phyloP scores from a whole-genome alignment of 1,284 basidiomycete genomes.

The Pholiota adiposa region DNA sequence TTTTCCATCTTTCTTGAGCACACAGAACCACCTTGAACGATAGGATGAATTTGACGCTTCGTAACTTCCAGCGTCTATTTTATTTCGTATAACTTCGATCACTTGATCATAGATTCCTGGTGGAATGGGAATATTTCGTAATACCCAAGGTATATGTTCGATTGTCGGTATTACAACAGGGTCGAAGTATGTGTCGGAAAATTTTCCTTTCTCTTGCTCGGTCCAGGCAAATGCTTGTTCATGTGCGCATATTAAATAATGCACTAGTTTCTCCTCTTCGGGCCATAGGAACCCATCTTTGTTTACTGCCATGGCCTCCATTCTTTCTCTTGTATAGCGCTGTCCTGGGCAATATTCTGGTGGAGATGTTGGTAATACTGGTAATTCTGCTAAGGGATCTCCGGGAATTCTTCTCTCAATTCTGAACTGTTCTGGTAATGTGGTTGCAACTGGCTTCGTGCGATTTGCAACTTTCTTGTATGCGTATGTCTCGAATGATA shows the following conservation, averaged over 20 bases:
- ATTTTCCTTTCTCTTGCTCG: conserved; percentile 9
- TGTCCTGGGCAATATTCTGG: conserved; percentile 16
- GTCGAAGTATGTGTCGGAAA: conserved; percentile 3
- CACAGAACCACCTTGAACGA: conserved; percentile 11
- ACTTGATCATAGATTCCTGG: conserved; percentile 8
- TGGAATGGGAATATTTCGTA: conserved; percentile 16
- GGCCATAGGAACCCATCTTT: not conserved
- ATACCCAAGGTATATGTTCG: conserved; percentile 16
- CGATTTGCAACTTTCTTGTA: conserved; percentile 7
- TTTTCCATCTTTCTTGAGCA: conserved; percentile 30
- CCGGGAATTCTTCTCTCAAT: conserved; percentile 11
- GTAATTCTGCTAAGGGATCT: conserved; percentile 14
- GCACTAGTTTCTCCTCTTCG: conserved; percentile 10
- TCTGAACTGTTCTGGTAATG: conserved; percentile 18
- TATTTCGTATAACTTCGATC: conserved; percentile 13
- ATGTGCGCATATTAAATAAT: not conserved
- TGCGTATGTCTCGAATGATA: not conserved
- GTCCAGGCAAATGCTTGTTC: conserved; percentile 27
- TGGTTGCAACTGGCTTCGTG: conserved; percentile 11
- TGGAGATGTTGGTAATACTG: conserved; percentile 11
- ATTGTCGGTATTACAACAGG: conserved; percentile 10
- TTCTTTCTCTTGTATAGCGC: conserved; percentile 12
- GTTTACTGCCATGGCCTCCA: not conserved
- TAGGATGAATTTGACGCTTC: conserved; percentile 13
- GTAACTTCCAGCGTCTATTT: conserved; percentile 12